Percentiles rank a stretch among this genome's conserved stretches.
Evolutionary conservation across 179 eudicot species (phyloP).

Genomic region (Heliamphora pulchella): DNA sequence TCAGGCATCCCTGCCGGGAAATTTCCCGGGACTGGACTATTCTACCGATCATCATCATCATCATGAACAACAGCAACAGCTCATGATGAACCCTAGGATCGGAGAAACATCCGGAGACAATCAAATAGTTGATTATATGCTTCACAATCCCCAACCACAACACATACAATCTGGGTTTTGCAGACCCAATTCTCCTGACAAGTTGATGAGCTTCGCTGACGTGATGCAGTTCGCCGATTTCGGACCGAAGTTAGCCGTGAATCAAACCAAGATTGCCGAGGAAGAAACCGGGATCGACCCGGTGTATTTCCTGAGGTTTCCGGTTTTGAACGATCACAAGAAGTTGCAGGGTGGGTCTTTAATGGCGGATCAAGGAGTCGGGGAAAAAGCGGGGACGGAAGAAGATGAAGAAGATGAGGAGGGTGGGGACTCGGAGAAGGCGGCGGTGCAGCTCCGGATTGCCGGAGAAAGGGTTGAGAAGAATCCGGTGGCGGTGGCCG

Average conservation of each 20-base stretch:
- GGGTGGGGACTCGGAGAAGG: conserved; percentile 17
- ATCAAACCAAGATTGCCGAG: conserved; percentile 28
- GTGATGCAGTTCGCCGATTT: conserved; percentile 85
- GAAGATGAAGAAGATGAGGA: conserved; percentile 17
- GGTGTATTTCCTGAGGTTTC: conserved; percentile 70
- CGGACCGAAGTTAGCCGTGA: conserved; percentile 62
- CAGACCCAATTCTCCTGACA: conserved; percentile 36
- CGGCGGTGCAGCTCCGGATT: conserved; percentile 37
- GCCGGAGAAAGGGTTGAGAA: conserved; percentile 34
- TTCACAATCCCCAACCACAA: conserved; percentile 22
- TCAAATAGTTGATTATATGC: conserved; percentile 49
- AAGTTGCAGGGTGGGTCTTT: conserved; percentile 18
- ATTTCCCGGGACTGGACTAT: conserved; percentile 24
- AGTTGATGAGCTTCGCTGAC: conserved; percentile 64
- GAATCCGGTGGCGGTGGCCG: conserved; percentile 4
- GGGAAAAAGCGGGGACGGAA: conserved; percentile 10
- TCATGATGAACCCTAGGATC: conserved; percentile 14
- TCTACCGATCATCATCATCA: conserved; percentile 24
- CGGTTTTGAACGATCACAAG: conserved; percentile 45
- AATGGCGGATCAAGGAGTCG: conserved; percentile 17
- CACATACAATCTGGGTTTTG: conserved; percentile 18
- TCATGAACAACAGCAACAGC: conserved; percentile 20
- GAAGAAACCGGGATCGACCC: conserved; percentile 42
- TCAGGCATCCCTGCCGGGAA: conserved; percentile 31
- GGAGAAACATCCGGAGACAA: conserved; percentile 20